Evolutionary conservation across 2,329 filamentous ascomycete genomes (phyloP), one percentile per base, ranked within the genome.

Genomic region (Ascochyta viciae-villosae): DNA sequence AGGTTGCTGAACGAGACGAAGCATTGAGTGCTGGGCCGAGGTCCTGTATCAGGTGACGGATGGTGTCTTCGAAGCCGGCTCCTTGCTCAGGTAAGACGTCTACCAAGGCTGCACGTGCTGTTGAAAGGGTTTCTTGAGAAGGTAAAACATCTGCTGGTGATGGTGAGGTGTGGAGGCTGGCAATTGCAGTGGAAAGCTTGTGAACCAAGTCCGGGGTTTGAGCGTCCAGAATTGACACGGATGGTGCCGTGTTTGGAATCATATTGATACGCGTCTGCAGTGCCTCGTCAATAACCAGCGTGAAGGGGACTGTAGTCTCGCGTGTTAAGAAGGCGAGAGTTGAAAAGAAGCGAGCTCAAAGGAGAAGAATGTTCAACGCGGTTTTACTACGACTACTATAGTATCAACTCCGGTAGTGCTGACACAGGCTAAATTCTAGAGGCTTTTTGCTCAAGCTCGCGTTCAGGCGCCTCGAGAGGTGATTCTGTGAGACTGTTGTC

Each of bases 21-120:
- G 81, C 83, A 65, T 88, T 92, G 56, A 95, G 82, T 1, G 83
- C 89, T 6, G 81, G 81, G 3, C 73, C 71, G 6, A 85, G 68
- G 27, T 83, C 80, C 6, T 76, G 58, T 5, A 74, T 61, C 3
- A 85, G 64, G 62, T 85, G 82, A 6, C 70, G 60, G 41, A 77
- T 71, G 6, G 77, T 76, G 31, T 70, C 65, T 57, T 75, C 66
- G 13, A 80, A 66, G 13, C 83, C 82, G 2, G 80, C 63, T 6
- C 82, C 82, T 6, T 59, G 46, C 0, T 56, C 26, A 9, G 78
- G 74, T 2, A 84, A 67, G 1, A 62, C 64, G 2, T 61, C 34
- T n/a, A 69, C 66, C 13, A 85, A 67, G 10, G 63, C 68, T 22
- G 61, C 54, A 27, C 76, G 71, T 46, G 76, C 73, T 41, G 64